phyloP scores from a whole-genome alignment of 148 eudicot species.

The Gaultheria prostrata region DNA sequence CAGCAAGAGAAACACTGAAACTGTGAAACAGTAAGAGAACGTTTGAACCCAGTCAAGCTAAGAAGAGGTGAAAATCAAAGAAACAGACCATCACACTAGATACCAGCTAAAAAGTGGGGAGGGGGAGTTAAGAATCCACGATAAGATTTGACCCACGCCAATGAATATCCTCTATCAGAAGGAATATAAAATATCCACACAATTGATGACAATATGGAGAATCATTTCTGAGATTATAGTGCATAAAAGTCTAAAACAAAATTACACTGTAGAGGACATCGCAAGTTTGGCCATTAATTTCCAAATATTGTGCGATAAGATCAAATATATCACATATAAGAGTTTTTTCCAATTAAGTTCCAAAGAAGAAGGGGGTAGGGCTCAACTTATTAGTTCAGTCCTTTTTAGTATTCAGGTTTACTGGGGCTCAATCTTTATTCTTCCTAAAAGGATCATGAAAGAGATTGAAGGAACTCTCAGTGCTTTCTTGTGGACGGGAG shows the following conservation, averaged over 20 bases:
- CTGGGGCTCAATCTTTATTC: too few species aligned
- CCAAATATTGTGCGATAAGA: neutral
- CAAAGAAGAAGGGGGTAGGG: neutral
- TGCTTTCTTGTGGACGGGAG: too few species aligned
- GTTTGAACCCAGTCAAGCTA: neutral
- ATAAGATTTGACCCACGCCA: neutral
- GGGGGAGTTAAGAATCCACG: neutral
- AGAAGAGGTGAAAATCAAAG: neutral
- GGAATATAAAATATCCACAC: neutral
- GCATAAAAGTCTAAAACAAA: neutral
- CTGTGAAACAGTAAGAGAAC: neutral
- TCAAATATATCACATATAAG: neutral
- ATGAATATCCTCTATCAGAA: neutral
- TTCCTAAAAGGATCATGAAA: too few species aligned
- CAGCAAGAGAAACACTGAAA: neutral
- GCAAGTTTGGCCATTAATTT: neutral
- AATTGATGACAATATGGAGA: neutral
- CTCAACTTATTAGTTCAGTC: too few species aligned
- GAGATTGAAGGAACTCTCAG: too few species aligned
- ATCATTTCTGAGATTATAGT: neutral
- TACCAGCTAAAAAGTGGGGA: neutral
- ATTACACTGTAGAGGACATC: neutral
- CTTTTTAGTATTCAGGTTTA: too few species aligned
- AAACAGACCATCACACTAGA: neutral
- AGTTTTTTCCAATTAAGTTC: neutral